A percentile compares a stretch with the other conserved stretches of the same genome.
These are phyloP conservation scores for Exophiala calicioides DNA, from an alignment of 2,329 filamentous ascomycete species.

Conservation along the genomic window DNA sequence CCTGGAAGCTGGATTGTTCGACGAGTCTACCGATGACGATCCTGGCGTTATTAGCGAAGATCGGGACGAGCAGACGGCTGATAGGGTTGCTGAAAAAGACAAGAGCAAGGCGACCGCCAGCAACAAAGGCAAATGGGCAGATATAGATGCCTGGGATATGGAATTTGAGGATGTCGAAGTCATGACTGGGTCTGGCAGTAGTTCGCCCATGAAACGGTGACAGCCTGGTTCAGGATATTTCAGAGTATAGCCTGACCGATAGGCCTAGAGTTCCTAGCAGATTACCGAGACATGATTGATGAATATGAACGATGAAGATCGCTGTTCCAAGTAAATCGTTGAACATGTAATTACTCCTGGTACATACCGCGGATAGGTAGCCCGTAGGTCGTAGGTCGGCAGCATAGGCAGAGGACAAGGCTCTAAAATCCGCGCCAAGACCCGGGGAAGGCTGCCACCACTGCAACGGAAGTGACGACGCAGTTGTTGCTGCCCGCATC, in stretches of 20 bases:
- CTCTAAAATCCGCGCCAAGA: slow-evolving; percentile 3
- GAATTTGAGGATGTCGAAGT: slow-evolving; percentile 31
- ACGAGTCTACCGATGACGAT: slow-evolving; percentile 5
- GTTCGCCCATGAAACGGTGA: slow-evolving; percentile 21
- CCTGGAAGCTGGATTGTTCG: neutral
- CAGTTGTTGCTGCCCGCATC: no score
- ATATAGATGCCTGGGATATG: slow-evolving; percentile 32
- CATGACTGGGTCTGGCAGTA: slow-evolving; percentile 19
- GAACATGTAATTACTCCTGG: no score
- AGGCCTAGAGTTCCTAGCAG: no score
- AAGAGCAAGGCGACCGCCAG: neutral
- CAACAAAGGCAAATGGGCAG: slow-evolving; percentile 29
- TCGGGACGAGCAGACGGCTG: neutral
- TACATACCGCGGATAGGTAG: no score
- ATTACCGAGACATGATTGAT: no score
- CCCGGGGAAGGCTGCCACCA: slow-evolving; percentile 3
- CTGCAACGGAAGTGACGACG: neutral
- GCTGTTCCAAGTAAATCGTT: no score
- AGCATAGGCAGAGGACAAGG: neutral
- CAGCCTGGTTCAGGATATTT: neutral
- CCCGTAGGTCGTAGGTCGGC: no score
- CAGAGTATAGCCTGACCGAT: no score
- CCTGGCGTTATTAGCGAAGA: no score
- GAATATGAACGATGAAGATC: no score
- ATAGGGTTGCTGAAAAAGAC: neutral